Conservation (phyloP, 2,329 filamentous ascomycete genomes). For the Neofusicoccum cordaticola region DNA sequence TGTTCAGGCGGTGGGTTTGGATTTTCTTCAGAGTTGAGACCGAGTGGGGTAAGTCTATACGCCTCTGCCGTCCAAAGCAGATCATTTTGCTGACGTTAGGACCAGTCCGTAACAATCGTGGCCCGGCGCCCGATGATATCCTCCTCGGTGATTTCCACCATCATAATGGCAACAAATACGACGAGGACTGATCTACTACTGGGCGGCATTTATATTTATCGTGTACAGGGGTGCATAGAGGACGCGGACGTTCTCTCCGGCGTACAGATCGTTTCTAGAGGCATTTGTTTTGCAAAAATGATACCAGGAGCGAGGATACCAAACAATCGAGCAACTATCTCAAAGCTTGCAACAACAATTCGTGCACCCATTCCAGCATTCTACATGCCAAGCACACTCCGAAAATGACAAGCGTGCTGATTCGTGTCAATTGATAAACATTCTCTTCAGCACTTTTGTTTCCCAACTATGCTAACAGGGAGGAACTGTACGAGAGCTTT, state of each 20-base stretch:
- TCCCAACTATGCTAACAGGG: no score
- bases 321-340: background rate
- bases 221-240: background rate
- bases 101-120: constrained; percentile 54
- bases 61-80: background rate
- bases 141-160: constrained; percentile 63
- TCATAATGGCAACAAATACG: constrained; percentile 54
- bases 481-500: no score
- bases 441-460: no score
- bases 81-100: constrained; percentile 17
- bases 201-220: background rate
- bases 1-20: constrained; percentile 90
- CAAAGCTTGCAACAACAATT: no score
- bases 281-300: background rate
- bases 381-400: no score
- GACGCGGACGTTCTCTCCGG: background rate
- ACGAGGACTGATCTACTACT: constrained; percentile 49
- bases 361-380: no score
- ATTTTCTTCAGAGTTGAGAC: constrained; percentile 94
- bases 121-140: constrained; percentile 64
- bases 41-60: constrained; percentile 68
- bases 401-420: no score
- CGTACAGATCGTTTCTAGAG: background rate
- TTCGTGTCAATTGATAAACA: no score
- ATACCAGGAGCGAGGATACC: background rate